Evolutionary conservation across 2,329 filamentous ascomycete species (phyloP).

Genomic region (Exophiala calicioides): DNA sequence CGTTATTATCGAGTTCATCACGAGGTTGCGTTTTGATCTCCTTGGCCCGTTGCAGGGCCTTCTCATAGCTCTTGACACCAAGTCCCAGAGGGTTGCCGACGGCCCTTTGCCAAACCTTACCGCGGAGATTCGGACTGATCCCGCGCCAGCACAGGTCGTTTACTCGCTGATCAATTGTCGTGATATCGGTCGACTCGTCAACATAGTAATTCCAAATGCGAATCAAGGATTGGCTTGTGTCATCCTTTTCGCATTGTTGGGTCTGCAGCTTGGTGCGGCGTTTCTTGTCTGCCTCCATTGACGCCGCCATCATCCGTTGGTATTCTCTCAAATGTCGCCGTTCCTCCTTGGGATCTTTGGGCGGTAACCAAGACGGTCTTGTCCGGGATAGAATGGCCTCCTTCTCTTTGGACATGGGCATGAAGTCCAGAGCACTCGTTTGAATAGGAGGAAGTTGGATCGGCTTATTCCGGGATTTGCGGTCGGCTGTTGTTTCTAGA

Average conservation of each 20-base stretch:
- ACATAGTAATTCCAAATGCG: constrained; percentile 64
- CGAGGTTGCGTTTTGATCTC: constrained; percentile 44
- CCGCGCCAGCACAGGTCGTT: constrained; percentile 67
- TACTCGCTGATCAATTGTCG: constrained; percentile 55
- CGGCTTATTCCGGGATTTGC: constrained; percentile 47
- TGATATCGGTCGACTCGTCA: constrained; percentile 59
- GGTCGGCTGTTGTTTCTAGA: constrained; percentile 40
- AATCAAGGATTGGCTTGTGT: constrained; percentile 55
- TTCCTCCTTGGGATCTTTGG: constrained; percentile 82
- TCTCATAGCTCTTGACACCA: constrained; percentile 56
- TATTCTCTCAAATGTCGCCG: constrained; percentile 77
- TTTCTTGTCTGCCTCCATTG: constrained; percentile 60
- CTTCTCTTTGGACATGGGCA: constrained; percentile 67
- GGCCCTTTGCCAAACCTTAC: constrained; percentile 60
- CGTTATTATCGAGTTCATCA: constrained; percentile 43
- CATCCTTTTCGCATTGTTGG: constrained; percentile 51
- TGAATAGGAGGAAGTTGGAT: constrained; percentile 61
- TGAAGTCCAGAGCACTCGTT: constrained; percentile 64
- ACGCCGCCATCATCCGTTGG: constrained; percentile 65
- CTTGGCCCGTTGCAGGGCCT: constrained; percentile 58
- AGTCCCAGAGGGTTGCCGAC: constrained; percentile 63
- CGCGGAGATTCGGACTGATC: constrained; percentile 57
- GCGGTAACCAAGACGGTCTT: constrained; percentile 67
- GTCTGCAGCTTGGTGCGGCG: constrained; percentile 52
- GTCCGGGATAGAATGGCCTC: constrained; percentile 65